Evolutionary conservation across 768 basidiomycete genomes (phyloP), one percentile per base, ranked within the genome.

Genomic region (Rhodocollybia butyracea): DNA sequence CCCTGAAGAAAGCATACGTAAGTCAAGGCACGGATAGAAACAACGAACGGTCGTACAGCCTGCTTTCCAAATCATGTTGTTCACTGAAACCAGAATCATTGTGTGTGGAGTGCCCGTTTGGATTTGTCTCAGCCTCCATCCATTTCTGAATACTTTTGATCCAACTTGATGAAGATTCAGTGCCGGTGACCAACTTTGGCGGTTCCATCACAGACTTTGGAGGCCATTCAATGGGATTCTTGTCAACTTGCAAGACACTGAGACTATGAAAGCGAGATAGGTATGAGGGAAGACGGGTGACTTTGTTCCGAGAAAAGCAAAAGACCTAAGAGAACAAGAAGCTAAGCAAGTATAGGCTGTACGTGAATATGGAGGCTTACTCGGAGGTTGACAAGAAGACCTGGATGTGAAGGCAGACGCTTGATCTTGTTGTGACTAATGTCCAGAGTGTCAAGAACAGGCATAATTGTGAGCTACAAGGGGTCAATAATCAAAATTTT

Each of bases 161-260:
- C 88, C 92, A 94, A 40, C 83, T 79, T 65, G 80, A 81, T 76
- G 86, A 82, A 17, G 74, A 74, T 47, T 82, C 76, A 30, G 74
- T 68, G 55, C 79, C 76, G 45, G 79, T 73, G 17, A 67, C 59
- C 26, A 77, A 74, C 41, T 66, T 71, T 11, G 71, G 66, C 17
- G 67, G 63, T 41, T 80, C 78, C 66, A 87, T 65, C 13, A 88
- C 72, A 46, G 73, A 56, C 58, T 74, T 79, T 6, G 91, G 89
- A 0, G 96, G 96, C 93, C 94, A 98, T 69, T 94, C 89, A 36
- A 97, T 80, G 3, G 95, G 95, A 65, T 99, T 98, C 59, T 88
- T 84, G 60, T 96, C 94, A 8, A 91, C 74, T 69, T 91, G 91
- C 62, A 98, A 76, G 30, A 97, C 80, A 45, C 84, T 83, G 38